Evolutionary conservation across 129 eudicot species (phyloP).

Genomic region (Daucus carota): DH1_v3.0 NC_030386.2:40303001-40303500

Average conservation of each 20-base stretch:
- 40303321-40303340: background rate
- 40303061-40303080: too few relatives aligned
- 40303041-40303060: background rate
- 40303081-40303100: background rate
- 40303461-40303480: too few relatives aligned
- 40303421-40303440: too few relatives aligned
- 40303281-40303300: background rate
- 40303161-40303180: background rate
- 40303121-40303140: background rate
- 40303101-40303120: slow-evolving; percentile 4
- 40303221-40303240: too few relatives aligned
- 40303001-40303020: slow-evolving; percentile 42
- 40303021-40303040: slow-evolving; percentile 5
- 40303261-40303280: background rate
- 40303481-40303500: too few relatives aligned
- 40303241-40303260: too few relatives aligned
- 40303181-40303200: too few relatives aligned
- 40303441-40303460: too few relatives aligned
- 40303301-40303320: background rate
- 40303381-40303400: background rate
- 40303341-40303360: background rate
- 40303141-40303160: background rate
- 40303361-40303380: background rate
- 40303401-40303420: background rate
- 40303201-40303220: too few relatives aligned